Conservation (phyloP, 1,284 basidiomycete genomes). For the Cystobasidium slooffiae region DNA sequence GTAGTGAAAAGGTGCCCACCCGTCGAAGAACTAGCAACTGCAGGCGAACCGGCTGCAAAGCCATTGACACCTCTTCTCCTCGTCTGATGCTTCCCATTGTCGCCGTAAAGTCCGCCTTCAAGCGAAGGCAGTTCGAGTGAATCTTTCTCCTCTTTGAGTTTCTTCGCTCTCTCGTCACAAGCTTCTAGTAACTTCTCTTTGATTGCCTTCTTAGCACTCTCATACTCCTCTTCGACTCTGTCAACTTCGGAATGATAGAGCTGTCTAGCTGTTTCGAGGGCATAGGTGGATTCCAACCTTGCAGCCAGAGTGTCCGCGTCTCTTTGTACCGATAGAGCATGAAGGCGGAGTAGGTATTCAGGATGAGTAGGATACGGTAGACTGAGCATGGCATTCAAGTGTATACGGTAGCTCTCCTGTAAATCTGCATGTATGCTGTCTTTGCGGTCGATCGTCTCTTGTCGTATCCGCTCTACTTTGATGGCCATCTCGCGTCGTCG, state of each 20-base stretch:
- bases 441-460: slow-evolving; percentile 59
- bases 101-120: slow-evolving; percentile 25
- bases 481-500: slow-evolving; percentile 61
- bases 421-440: slow-evolving; percentile 55
- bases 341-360: slow-evolving; percentile 60
- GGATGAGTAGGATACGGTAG: slow-evolving; percentile 58
- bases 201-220: slow-evolving; percentile 58
- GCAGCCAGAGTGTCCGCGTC: slow-evolving; percentile 59
- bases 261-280: slow-evolving; percentile 57
- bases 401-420: slow-evolving; percentile 49
- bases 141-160: slow-evolving; percentile 62
- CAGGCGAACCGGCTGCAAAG: slow-evolving; percentile 7
- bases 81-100: slow-evolving; percentile 30
- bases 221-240: slow-evolving; percentile 60
- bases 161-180: slow-evolving; percentile 60
- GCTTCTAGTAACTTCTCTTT: slow-evolving; percentile 59
- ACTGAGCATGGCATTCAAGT: slow-evolving; percentile 49
- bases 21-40: slow-evolving; percentile 1
- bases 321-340: slow-evolving; percentile 60
- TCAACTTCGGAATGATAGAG: slow-evolving; percentile 61
- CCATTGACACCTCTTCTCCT: slow-evolving; percentile 35
- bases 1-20: neutral
- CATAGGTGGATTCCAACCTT: slow-evolving; percentile 57
- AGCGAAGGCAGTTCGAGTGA: slow-evolving; percentile 57
- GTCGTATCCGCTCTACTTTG: slow-evolving; percentile 60